Conservation (phyloP, 2,329 filamentous ascomycete species). For the Penicillium nordicum region DNA sequence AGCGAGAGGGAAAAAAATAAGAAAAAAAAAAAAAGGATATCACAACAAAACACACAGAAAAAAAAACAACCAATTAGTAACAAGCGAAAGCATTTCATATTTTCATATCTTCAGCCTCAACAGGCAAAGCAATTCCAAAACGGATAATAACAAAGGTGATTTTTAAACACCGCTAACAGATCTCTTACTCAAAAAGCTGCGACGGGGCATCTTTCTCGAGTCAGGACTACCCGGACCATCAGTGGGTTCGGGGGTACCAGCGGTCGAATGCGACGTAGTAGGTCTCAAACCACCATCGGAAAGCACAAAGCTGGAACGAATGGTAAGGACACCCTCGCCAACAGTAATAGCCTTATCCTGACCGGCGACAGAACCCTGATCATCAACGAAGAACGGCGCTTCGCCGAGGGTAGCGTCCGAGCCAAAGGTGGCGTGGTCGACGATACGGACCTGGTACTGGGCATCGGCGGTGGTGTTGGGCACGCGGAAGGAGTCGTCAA, state of each 20-base stretch:
- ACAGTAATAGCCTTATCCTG: conserved; percentile 71
- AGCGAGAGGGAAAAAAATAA: background rate
- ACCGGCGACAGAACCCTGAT: conserved; percentile 61
- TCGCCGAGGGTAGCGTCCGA: conserved; percentile 83
- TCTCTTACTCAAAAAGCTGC: conserved; percentile 48
- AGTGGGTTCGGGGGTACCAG: conserved; percentile 22
- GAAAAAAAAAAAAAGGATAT: conserved; percentile 12
- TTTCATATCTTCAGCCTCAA: conserved; percentile 7
- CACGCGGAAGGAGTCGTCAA: conserved; percentile 67
- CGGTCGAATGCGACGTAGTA: conserved; percentile 36
- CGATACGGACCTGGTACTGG: conserved; percentile 81
- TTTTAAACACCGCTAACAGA: conserved; percentile 34
- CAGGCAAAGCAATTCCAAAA: background rate
- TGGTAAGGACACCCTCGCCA: conserved; percentile 66
- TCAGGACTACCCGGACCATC: conserved; percentile 40
- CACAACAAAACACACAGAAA: conserved; percentile 11
- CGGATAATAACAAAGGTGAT: background rate
- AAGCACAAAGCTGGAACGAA: conserved; percentile 69
- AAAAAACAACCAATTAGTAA: background rate
- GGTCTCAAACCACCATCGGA: conserved; percentile 45
- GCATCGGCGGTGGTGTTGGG: conserved; percentile 71
- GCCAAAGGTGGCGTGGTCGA: conserved; percentile 80
- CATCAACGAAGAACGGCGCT: conserved; percentile 85
- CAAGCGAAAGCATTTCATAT: background rate
- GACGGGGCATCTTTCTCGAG: conserved; percentile 40